Evolutionary conservation across 139 green algal species (phyloP).

Genomic region (Desmodesmus armatus): DNA sequence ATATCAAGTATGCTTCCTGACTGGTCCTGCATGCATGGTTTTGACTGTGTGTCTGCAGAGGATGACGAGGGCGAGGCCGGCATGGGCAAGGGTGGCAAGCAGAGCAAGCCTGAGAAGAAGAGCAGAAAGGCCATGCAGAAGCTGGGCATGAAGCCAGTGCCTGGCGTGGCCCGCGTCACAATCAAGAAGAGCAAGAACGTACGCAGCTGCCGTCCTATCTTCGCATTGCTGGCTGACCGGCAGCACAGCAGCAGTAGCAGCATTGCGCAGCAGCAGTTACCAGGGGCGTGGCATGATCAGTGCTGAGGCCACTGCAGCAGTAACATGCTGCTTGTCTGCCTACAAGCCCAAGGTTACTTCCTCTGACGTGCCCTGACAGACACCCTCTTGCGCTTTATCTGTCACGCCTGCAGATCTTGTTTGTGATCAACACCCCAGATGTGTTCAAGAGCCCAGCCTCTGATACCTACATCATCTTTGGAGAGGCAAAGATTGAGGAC

Average conservation of each 20-base stretch:
- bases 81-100: slow-evolving; percentile 77
- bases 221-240: not conserved
- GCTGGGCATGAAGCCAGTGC: slow-evolving; percentile 98
- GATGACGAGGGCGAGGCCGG: slow-evolving; percentile 57
- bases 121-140: slow-evolving; percentile 98
- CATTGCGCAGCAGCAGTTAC: not conserved
- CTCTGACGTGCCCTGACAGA: not conserved
- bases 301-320: not conserved
- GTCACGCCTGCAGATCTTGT: slow-evolving; percentile 96
- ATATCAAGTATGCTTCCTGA: too few relatives aligned
- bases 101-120: slow-evolving; percentile 99
- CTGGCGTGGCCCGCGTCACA: slow-evolving; percentile 92
- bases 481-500: slow-evolving; percentile 99
- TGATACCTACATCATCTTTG: slow-evolving; percentile 99
- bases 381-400: not conserved
- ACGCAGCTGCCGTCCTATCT: too few relatives aligned
- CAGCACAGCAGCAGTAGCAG: not conserved
- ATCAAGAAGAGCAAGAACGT: slow-evolving; percentile 99
- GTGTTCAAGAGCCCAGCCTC: slow-evolving; percentile 97
- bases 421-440: slow-evolving; percentile 97
- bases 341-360: not conserved
- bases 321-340: not conserved
- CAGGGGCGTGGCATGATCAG: not conserved
- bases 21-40: too few relatives aligned
- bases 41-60: not conserved